phyloP scores from a whole-genome alignment of 2,329 filamentous ascomycete genomes.

The Hypoxylon sp. region DNA sequence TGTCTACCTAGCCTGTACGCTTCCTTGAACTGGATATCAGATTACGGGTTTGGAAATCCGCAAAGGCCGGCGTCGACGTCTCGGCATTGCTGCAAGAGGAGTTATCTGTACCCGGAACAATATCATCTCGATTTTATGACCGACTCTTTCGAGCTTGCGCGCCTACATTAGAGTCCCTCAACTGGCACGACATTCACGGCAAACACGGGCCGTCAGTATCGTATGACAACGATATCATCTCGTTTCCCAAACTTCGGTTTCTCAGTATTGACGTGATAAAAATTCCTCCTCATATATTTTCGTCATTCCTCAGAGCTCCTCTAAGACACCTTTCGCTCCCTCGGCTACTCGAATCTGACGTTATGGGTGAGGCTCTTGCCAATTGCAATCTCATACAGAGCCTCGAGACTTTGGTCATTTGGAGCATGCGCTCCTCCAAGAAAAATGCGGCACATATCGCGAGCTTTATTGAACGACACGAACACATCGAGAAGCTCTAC shows the following conservation, averaged over 20 bases:
- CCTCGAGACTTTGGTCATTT: not conserved
- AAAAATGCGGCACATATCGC: not conserved
- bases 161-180: slow-evolving; percentile 11
- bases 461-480: not conserved
- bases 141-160: slow-evolving; percentile 16
- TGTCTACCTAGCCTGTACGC: not conserved
- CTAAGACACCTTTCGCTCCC: slow-evolving; percentile 11
- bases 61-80: not conserved
- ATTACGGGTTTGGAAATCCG: not conserved
- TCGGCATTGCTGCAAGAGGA: not conserved
- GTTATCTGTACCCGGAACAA: not conserved
- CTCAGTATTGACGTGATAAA: not conserved
- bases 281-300: not conserved
- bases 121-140: slow-evolving; percentile 3
- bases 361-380: not conserved
- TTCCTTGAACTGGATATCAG: not conserved
- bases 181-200: not conserved
- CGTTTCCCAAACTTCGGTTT: slow-evolving; percentile 6
- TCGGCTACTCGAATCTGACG: not conserved
- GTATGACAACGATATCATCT: not conserved
- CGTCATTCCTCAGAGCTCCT: slow-evolving; percentile 13
- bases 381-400: not conserved
- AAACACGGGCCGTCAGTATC: not conserved
- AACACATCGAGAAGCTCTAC: not conserved
- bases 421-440: not conserved